A percentile compares a stretch with the other conserved stretches of the same genome.
These are phyloP conservation scores for Ophiostoma ips DNA, from an alignment of 2,329 filamentous ascomycete genomes.

Conservation along the genomic window DNA sequence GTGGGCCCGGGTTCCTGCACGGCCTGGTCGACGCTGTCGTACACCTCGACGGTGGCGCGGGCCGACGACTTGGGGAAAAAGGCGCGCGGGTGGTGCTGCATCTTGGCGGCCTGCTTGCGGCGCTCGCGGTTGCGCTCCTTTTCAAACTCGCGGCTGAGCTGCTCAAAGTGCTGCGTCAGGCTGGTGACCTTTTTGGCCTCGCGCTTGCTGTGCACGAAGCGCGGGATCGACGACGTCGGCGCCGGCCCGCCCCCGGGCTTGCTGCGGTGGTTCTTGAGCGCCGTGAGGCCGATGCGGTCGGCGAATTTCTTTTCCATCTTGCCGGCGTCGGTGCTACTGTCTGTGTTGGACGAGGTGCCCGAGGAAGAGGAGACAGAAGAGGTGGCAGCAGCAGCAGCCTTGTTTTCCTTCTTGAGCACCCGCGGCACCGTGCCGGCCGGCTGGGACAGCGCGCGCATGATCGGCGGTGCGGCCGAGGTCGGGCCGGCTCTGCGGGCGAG, in stretches of 20 bases:
- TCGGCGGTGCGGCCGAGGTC: slow-evolving; percentile 34
- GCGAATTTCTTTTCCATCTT: slow-evolving; percentile 58
- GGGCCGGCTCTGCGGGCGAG: slow-evolving; percentile 30
- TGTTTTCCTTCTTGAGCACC: slow-evolving; percentile 27
- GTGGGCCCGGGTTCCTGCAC: slow-evolving; percentile 64
- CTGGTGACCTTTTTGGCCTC: slow-evolving; percentile 71
- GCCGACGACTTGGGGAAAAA: slow-evolving; percentile 77
- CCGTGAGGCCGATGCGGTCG: slow-evolving; percentile 53
- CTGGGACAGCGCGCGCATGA: slow-evolving; percentile 39
- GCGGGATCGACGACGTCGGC: slow-evolving; percentile 70
- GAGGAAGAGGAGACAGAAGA: neutral
- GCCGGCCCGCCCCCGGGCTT: slow-evolving; percentile 9
- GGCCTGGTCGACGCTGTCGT: slow-evolving; percentile 83
- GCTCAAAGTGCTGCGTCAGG: slow-evolving; percentile 92
- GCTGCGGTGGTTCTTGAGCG: slow-evolving; percentile 47
- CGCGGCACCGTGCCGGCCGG: slow-evolving; percentile 33
- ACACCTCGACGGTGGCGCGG: slow-evolving; percentile 93
- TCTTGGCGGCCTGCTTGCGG: slow-evolving; percentile 64
- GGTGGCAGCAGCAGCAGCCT: slow-evolving; percentile 16
- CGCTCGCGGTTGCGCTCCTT: slow-evolving; percentile 82
- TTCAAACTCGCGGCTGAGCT: slow-evolving; percentile 90
- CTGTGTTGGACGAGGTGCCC: neutral
- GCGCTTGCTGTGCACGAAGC: slow-evolving; percentile 59
- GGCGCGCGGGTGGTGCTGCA: slow-evolving; percentile 55
- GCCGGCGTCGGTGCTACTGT: neutral